Conservation (phyloP, 805 yeast genomes). For the Sugiyamaella americana region DNA sequence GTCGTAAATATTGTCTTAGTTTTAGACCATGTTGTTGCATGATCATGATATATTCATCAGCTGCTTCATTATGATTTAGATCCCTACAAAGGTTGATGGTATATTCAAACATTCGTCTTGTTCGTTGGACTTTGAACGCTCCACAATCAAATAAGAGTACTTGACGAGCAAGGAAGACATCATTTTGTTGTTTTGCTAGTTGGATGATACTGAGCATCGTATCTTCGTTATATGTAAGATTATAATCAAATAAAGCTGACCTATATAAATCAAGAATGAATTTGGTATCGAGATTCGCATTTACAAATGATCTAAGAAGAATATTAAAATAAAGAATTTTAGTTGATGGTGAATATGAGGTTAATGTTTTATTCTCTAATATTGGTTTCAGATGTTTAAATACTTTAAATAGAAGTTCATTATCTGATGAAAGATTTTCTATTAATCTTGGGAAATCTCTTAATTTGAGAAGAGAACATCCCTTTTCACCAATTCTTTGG, state of each 20-base stretch:
- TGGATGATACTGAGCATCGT: conserved; percentile 10
- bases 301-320: conserved; percentile 13
- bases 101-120: conserved; percentile 2
- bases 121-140: conserved; percentile 2
- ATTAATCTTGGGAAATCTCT: conserved; percentile 22
- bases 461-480: conserved; percentile 13
- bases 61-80: background rate
- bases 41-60: background rate
- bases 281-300: background rate
- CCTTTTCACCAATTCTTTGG: conserved; percentile 20
- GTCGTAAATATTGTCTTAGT: background rate
- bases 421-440: conserved; percentile 12
- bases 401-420: too few relatives aligned
- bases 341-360: conserved; percentile 14
- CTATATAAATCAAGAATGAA: conserved; percentile 6
- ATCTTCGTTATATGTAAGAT: conserved; percentile 13
- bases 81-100: background rate
- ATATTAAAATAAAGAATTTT: conserved; percentile 24
- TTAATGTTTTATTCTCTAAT: conserved; percentile 2
- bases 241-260: conserved; percentile 4
- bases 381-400: too few relatives aligned
- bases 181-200: conserved; percentile 2
- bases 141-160: background rate
- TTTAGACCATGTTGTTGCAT: background rate
- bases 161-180: conserved; percentile 7